Evolutionary conservation across 805 yeast genomes (phyloP), one percentile per base, ranked within the genome.

Genomic region (Pichia nakasei): DNA sequence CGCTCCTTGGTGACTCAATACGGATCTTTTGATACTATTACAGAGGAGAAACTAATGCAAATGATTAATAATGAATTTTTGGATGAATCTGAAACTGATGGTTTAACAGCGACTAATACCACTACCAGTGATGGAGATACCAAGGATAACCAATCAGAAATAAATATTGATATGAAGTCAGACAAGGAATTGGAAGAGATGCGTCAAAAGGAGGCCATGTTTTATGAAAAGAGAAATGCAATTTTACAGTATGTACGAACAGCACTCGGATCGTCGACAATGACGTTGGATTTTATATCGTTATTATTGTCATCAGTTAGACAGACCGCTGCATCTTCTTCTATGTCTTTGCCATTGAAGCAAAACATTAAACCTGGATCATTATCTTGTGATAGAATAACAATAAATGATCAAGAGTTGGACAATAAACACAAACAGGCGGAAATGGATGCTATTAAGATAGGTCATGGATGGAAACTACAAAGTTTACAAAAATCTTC

Each of bases 221-320:
- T 80, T 52, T 61, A 66, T 39, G 67, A 66, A 37, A 69, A 75
- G 17, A 78, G 78, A 55, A 57, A 64, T n/a, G 76, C 78, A 46
- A 69, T 82, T 35, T 52, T 80, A 15, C 68, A 65, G 17, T 66
- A 69, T 36, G 68, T 84, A 26, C 72, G 76, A 43, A 61, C 77
- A 0, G 95, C 97, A 2, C 67, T 85, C 52, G 93, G 91, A 58
- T 97, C 93, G 57, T 80, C 95, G 0, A 88, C 96, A 0, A 63
- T 93, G 33, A 81, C 95, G 1, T 66, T 89, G 45, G 98, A 91
- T 57, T 85, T 89, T 50, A 82, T 91, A 1, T 86, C 96, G 1
- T 68, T 91, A 48, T 66, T 93, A 46, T 72, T 91, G 36, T 83
- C 96, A 18, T 75, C 85, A 11, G 77, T 78, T 11, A 73, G 93